phyloP scores from a whole-genome alignment of 345 rosid species.

The Lepidium sativum region DNA sequence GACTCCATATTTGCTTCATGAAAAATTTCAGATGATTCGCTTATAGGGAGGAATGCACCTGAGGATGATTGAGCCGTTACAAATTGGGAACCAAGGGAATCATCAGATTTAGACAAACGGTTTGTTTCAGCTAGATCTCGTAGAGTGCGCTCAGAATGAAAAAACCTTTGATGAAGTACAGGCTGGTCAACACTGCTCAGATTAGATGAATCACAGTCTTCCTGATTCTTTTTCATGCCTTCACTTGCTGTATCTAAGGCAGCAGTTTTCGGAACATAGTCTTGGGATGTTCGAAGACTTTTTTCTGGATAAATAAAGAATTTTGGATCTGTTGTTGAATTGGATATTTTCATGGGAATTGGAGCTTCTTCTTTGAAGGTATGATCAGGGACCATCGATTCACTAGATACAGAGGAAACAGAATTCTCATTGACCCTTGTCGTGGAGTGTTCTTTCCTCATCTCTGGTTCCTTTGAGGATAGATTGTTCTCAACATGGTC shows the following conservation, averaged over 20 bases:
- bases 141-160: constrained; percentile 68
- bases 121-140: constrained; percentile 67
- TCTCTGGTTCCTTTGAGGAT: constrained; percentile 23
- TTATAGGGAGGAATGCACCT: constrained; percentile 43
- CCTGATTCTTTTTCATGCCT: constrained; percentile 36
- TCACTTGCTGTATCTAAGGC: constrained; percentile 41
- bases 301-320: constrained; percentile 19
- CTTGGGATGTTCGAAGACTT: constrained; percentile 32
- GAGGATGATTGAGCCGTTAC: constrained; percentile 48
- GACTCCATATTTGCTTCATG: constrained; percentile 39
- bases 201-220: constrained; percentile 44
- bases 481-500: constrained; percentile 33
- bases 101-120: constrained; percentile 83
- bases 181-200: constrained; percentile 44
- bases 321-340: constrained; percentile 22
- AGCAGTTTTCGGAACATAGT: constrained; percentile 32
- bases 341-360: constrained; percentile 10
- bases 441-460: constrained; percentile 20
- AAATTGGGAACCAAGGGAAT: constrained; percentile 79
- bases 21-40: constrained; percentile 51
- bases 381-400: constrained; percentile 13
- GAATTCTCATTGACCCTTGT: constrained; percentile 21
- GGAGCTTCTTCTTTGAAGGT: constrained; percentile 24
- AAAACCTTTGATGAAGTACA: constrained; percentile 55
- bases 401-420: constrained; percentile 22